phyloP scores from a whole-genome alignment of 2,329 filamentous ascomycete genomes.

The Aureobasidium sp. region DNA sequence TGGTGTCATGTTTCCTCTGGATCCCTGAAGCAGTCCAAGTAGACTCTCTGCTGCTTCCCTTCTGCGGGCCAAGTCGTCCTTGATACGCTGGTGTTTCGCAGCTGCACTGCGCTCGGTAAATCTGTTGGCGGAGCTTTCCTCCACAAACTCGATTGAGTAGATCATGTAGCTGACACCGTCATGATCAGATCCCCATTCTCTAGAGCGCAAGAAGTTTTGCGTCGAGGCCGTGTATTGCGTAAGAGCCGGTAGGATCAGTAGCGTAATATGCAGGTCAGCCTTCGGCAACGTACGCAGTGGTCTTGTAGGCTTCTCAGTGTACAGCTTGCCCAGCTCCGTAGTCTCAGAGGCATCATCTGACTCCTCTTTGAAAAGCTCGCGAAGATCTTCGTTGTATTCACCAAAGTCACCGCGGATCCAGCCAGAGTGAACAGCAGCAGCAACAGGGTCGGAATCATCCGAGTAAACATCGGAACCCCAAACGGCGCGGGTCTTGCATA shows the following conservation, averaged over 20 bases:
- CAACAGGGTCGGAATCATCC: slow-evolving; percentile 88
- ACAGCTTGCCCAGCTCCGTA: neutral
- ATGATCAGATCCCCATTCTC: slow-evolving; percentile 67
- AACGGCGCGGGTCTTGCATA: slow-evolving; percentile 68
- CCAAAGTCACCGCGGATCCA: slow-evolving; percentile 87
- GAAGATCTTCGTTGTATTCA: slow-evolving; percentile 36
- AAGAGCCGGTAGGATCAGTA: slow-evolving; percentile 72
- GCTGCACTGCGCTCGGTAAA: slow-evolving; percentile 37
- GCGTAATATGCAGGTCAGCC: slow-evolving; percentile 76
- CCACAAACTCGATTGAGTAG: slow-evolving; percentile 72
- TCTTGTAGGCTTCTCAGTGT: slow-evolving; percentile 32
- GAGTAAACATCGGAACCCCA: slow-evolving; percentile 96
- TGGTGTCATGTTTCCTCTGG: neutral
- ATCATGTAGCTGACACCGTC: slow-evolving; percentile 89
- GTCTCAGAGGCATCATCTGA: neutral
- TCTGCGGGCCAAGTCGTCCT: slow-evolving; percentile 27
- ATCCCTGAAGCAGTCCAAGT: slow-evolving; percentile 9
- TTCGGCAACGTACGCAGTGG: slow-evolving; percentile 57
- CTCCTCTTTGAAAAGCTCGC: slow-evolving; percentile 24
- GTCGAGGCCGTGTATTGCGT: slow-evolving; percentile 67
- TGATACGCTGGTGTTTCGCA: slow-evolving; percentile 42
- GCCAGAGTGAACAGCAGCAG: slow-evolving; percentile 84
- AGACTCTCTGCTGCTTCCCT: slow-evolving; percentile 23
- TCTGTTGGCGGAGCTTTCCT: slow-evolving; percentile 52
- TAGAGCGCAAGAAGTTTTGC: slow-evolving; percentile 71